Evolutionary conservation across 2,329 filamentous ascomycete species (phyloP).

Genomic region (Hymenoscyphus repandus): DNA sequence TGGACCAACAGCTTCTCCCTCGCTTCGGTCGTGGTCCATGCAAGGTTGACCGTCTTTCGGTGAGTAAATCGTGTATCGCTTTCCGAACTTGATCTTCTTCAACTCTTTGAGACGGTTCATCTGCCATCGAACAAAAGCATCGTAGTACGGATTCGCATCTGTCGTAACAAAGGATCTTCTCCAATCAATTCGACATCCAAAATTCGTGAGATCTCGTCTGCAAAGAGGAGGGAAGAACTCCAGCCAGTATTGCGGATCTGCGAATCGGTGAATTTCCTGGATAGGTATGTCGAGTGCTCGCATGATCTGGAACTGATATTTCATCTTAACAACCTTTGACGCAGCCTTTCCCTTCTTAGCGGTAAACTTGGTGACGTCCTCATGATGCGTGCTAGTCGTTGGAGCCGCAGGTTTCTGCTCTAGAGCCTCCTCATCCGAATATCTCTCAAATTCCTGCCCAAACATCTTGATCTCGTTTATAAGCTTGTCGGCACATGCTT

Average conservation of each 20-base stretch:
- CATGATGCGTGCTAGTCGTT: conserved; percentile 63
- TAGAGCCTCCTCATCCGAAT: conserved; percentile 54
- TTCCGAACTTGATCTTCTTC: conserved; percentile 89
- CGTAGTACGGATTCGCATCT: conserved; percentile 94
- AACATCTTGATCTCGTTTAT: conserved; percentile 85
- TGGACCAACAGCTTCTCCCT: conserved; percentile 75
- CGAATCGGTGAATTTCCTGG: conserved; percentile 88
- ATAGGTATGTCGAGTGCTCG: conserved; percentile 79
- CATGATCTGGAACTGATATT: conserved; percentile 97
- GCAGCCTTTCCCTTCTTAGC: conserved; percentile 90
- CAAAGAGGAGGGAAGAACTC: conserved; percentile 83
- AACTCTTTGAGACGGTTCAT: conserved; percentile 89
- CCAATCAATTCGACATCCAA: conserved; percentile 91
- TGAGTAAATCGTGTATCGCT: conserved; percentile 88
- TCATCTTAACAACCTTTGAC: conserved; percentile 85
- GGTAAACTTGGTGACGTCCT: conserved; percentile 85
- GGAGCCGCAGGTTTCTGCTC: conserved; percentile 47
- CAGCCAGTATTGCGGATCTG: conserved; percentile 89
- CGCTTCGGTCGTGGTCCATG: conserved; percentile 79
- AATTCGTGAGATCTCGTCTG: conserved; percentile 71
- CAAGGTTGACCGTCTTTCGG: conserved; percentile 85
- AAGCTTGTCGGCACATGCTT: conserved; percentile 94
- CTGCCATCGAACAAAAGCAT: conserved; percentile 93
- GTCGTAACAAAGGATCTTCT: conserved; percentile 89
- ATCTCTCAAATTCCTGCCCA: conserved; percentile 77